Evolutionary conservation across 495 filamentous ascomycete species (phyloP).

Genomic region (Xylaria bambusicola): DNA sequence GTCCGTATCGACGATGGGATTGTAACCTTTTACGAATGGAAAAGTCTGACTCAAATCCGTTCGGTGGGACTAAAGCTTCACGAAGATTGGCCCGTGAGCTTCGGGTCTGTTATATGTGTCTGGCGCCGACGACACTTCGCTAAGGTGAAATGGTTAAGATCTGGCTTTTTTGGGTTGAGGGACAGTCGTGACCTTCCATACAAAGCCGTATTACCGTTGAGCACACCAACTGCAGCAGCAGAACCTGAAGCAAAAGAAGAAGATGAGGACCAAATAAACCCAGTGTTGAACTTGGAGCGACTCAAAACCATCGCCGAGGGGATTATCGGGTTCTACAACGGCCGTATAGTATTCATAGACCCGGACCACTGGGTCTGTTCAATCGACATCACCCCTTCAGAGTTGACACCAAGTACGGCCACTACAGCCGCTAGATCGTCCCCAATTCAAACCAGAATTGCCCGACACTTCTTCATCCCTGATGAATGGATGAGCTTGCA

Average conservation of each 20-base stretch:
- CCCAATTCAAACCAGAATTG: not conserved
- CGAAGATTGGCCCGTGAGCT: not conserved
- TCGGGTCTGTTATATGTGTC: not conserved
- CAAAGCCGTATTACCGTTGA: not conserved
- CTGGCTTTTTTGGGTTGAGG: too few species aligned
- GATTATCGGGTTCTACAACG: not conserved
- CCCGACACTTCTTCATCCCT: constrained; percentile 10
- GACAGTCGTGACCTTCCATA: too few species aligned
- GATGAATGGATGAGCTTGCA: constrained; percentile 1
- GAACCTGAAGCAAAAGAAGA: not conserved
- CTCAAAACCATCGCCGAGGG: not conserved
- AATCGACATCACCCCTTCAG: not conserved
- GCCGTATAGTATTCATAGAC: not conserved
- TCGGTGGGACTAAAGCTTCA: not conserved
- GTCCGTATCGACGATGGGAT: not conserved
- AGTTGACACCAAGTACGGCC: not conserved
- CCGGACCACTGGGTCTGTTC: constrained; percentile 6
- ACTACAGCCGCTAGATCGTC: not conserved
- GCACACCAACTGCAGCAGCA: too few species aligned
- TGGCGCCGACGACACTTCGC: not conserved
- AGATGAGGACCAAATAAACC: not conserved
- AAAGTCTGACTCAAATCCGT: not conserved
- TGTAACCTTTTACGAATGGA: not conserved
- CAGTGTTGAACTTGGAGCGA: not conserved
- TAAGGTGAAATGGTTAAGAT: too few species aligned